phyloP scores from a whole-genome alignment of 441 rosid species.

The Erodium moschatum region DNA sequence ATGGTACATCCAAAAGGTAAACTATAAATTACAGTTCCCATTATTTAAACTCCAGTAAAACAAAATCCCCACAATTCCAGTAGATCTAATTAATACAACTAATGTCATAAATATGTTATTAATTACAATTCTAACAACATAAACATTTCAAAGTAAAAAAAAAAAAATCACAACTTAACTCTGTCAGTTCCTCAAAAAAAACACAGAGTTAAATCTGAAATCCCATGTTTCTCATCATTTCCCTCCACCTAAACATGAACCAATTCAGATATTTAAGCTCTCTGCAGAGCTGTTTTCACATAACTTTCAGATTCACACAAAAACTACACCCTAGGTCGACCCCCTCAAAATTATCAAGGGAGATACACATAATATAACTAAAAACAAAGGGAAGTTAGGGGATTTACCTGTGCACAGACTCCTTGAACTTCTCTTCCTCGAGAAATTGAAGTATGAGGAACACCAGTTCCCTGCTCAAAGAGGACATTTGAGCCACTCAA shows the following conservation, averaged over 20 bases:
- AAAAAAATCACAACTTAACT: background rate
- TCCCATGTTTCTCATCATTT: too few relatives aligned
- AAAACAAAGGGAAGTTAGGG: background rate
- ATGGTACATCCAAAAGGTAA: background rate
- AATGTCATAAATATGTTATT: background rate
- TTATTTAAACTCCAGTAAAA: conserved; percentile 3
- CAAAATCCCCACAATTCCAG: background rate
- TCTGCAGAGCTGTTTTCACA: background rate
- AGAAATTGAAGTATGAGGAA: conserved; percentile 78
- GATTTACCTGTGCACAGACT: conserved; percentile 56
- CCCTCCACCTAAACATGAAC: too few relatives aligned
- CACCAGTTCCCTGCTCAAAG: conserved; percentile 68
- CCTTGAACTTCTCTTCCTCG: conserved; percentile 73
- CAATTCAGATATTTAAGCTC: too few relatives aligned
- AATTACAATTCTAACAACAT: background rate
- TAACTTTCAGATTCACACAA: background rate
- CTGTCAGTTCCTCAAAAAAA: background rate
- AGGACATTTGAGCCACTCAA: conserved; percentile 35
- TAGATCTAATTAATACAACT: background rate
- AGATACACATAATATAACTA: background rate
- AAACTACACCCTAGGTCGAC: background rate
- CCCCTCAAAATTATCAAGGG: background rate
- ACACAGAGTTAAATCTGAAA: too few relatives aligned
- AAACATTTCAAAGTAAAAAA: background rate
- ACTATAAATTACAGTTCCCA: background rate